These are phyloP conservation scores for Aschersonia sp. DNA, from an alignment of 2,329 filamentous ascomycete species.

Conservation along the genomic window DNA sequence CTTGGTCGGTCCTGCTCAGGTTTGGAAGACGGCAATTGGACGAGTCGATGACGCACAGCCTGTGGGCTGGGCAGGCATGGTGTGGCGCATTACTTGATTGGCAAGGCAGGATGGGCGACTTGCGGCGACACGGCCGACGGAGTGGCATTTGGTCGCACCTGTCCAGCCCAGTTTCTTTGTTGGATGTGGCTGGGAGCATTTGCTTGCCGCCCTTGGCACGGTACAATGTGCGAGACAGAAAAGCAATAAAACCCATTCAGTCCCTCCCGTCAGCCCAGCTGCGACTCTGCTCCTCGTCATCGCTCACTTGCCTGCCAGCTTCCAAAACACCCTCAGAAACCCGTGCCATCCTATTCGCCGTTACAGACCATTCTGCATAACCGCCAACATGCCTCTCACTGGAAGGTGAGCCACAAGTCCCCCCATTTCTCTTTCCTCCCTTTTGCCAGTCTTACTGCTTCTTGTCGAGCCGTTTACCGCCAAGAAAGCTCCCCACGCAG, in stretches of 20 bases:
- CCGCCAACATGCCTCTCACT: constrained; percentile 42
- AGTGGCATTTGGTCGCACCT: too few relatives aligned
- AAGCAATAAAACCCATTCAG: background rate
- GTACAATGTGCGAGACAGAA: background rate
- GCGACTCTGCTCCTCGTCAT: background rate
- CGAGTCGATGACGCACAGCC: background rate
- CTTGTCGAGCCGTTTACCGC: background rate
- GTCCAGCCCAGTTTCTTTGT: background rate
- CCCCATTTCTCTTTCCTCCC: background rate
- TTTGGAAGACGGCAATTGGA: background rate
- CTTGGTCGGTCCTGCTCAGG: background rate
- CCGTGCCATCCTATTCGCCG: too few relatives aligned
- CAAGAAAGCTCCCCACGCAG: background rate
- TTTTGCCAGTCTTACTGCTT: background rate
- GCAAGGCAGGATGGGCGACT: background rate
- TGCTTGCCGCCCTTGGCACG: background rate
- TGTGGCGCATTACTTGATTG: background rate
- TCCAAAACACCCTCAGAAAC: background rate
- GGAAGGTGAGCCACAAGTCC: constrained; percentile 29
- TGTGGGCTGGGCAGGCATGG: background rate
- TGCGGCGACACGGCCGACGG: too few relatives aligned
- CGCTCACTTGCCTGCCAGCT: background rate
- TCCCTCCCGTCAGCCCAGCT: background rate
- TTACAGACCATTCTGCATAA: too few relatives aligned
- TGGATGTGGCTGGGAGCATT: background rate